phyloP scores from a whole-genome alignment of 192 early-diverging fungal species.

The Fimicolochytrium jonesii region DNA sequence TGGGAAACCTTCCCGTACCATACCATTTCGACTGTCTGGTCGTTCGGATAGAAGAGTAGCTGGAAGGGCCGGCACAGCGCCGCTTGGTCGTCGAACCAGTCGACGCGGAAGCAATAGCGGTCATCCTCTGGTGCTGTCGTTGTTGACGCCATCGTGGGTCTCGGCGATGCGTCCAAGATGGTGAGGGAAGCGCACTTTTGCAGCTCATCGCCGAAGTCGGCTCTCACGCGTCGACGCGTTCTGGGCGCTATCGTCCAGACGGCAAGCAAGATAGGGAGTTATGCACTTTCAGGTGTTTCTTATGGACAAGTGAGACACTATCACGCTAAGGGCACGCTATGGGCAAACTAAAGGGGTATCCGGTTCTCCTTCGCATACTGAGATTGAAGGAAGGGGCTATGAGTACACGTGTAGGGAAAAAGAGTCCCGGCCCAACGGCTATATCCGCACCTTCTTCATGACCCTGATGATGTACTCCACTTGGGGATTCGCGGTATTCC shows the following conservation, averaged over 20 bases:
- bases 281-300: too few species aligned
- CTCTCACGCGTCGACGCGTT: too few species aligned
- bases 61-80: constrained; percentile 51
- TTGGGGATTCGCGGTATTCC: constrained; percentile 59
- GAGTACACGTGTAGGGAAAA: neutral
- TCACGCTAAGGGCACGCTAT: too few species aligned
- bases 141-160: constrained; percentile 17
- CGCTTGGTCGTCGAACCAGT: constrained; percentile 56
- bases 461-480: constrained; percentile 60
- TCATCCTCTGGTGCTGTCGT: too few species aligned
- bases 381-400: neutral
- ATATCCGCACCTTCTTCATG: constrained; percentile 45
- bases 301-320: too few species aligned
- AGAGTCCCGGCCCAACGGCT: too few species aligned
- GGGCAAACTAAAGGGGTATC: constrained; percentile 19
- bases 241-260: too few species aligned
- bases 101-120: constrained; percentile 42
- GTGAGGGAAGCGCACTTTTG: too few species aligned
- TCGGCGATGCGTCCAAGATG: too few species aligned
- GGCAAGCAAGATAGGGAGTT: too few species aligned
- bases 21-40: constrained; percentile 59
- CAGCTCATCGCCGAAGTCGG: too few species aligned
- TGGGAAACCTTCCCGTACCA: neutral
- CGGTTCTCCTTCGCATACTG: constrained; percentile 38
- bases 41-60: constrained; percentile 51